Evolutionary conservation across 805 yeast species (phyloP).

Genomic region (Barnettozyma wickerhamii): DNA sequence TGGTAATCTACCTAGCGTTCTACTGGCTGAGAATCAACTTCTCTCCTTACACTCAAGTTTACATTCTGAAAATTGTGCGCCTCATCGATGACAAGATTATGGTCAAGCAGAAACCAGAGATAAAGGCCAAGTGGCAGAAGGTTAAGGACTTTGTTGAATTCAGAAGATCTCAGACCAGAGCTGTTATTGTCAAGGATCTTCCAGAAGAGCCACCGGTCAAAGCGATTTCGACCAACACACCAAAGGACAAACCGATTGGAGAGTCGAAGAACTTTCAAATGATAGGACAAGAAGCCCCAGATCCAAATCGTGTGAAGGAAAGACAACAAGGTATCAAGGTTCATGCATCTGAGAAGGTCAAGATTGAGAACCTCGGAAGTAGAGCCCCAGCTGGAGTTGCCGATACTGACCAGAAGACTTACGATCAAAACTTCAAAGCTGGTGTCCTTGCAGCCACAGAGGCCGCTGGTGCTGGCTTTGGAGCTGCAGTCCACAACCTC

Average conservation of each 20-base stretch:
- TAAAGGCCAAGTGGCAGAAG: slow-evolving; percentile 33
- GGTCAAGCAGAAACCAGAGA: slow-evolving; percentile 24
- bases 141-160: slow-evolving; percentile 37
- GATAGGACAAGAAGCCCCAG: neutral
- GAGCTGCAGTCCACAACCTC: slow-evolving; percentile 4
- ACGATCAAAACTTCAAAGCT: slow-evolving; percentile 9
- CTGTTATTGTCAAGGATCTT: slow-evolving; percentile 13
- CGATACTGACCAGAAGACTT: neutral
- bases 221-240: neutral
- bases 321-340: neutral
- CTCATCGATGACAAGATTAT: slow-evolving; percentile 31
- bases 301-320: neutral
- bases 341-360: neutral
- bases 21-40: slow-evolving; percentile 70
- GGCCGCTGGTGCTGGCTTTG: slow-evolving; percentile 9
- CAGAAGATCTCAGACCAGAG: slow-evolving; percentile 35
- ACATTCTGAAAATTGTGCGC: slow-evolving; percentile 26
- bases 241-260: neutral
- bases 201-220: neutral
- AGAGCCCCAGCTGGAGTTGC: slow-evolving; percentile 1
- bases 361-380: neutral
- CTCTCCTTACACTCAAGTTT: slow-evolving; percentile 36
- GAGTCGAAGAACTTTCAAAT: neutral
- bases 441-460: slow-evolving; percentile 3
- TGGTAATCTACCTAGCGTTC: slow-evolving; percentile 51